Percentiles rank a stretch among this genome's conserved stretches.
These are phyloP conservation scores for Baudoinia panamericana DNA, from an alignment of 495 filamentous ascomycete genomes.

Conservation along the genomic window DNA sequence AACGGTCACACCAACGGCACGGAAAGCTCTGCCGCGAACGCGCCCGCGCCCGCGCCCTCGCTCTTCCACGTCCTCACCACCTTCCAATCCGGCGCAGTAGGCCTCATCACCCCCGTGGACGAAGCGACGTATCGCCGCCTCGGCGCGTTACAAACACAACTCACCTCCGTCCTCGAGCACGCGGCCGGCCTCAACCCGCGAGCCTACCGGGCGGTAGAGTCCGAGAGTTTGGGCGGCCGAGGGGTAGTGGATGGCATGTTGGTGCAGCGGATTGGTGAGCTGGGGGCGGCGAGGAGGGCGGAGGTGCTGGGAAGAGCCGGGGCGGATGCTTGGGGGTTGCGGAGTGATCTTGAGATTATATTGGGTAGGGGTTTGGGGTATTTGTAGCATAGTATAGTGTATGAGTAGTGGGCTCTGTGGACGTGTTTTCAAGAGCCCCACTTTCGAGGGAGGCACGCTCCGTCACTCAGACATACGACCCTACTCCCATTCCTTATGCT, in stretches of 20 bases:
- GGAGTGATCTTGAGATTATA: slow-evolving; percentile 47
- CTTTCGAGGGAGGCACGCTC: no score
- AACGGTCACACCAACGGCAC: slow-evolving; percentile 27
- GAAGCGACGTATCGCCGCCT: slow-evolving; percentile 76
- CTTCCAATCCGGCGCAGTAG: slow-evolving; percentile 58
- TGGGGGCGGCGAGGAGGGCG: slow-evolving; percentile 49
- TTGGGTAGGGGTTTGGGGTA: slow-evolving; percentile 46
- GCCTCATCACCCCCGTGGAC: slow-evolving; percentile 61
- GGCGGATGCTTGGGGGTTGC: slow-evolving; percentile 40
- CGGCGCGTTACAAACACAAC: slow-evolving; percentile 64
- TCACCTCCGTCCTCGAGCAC: slow-evolving; percentile 62
- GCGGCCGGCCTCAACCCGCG: slow-evolving; percentile 69
- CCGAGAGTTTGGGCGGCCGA: slow-evolving; percentile 34
- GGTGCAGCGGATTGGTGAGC: slow-evolving; percentile 52
- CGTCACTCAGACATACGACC: no score
- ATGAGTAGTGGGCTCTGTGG: no score
- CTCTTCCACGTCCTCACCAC: slow-evolving; percentile 58
- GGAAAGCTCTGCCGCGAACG: slow-evolving; percentile 31
- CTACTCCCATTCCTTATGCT: no score
- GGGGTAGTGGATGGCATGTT: slow-evolving; percentile 52
- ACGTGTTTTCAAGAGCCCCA: no score
- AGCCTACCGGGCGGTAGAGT: slow-evolving; percentile 47
- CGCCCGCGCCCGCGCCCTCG: slow-evolving; percentile 17
- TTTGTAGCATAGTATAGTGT: slow-evolving; percentile 19
- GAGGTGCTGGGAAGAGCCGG: slow-evolving; percentile 50